Conservation (phyloP, 1,284 basidiomycete species). For the Bjerkandera adusta region DNA sequence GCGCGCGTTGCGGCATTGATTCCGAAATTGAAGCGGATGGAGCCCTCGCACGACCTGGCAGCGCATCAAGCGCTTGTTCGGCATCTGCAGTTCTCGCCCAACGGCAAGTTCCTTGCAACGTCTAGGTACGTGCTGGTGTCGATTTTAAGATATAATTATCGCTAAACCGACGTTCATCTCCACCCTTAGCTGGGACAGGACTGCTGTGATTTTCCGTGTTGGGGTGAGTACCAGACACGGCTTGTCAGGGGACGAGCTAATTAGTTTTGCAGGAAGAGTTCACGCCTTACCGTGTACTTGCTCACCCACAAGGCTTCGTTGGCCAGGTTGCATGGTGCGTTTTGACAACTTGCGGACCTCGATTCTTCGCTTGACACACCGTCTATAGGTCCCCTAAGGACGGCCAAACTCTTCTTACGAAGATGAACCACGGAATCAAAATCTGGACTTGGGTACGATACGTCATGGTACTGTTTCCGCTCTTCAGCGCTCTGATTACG, state of each 20-base stretch:
- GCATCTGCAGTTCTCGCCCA: conserved; percentile 70
- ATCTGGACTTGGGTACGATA: conserved; percentile 67
- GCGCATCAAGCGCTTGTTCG: conserved; percentile 65
- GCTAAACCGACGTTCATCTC: not conserved
- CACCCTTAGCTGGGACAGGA: conserved; percentile 67
- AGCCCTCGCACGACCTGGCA: conserved; percentile 56
- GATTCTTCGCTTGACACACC: not conserved
- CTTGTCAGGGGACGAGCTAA: not conserved
- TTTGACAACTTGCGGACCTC: no score
- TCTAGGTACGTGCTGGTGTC: conserved; percentile 46
- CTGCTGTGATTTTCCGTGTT: conserved; percentile 70
- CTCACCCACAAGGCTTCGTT: conserved; percentile 72
- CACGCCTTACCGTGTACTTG: conserved; percentile 59
- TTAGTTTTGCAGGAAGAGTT: conserved; percentile 50
- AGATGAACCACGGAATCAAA: conserved; percentile 68
- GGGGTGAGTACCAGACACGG: conserved; percentile 41
- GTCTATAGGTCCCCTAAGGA: conserved; percentile 62
- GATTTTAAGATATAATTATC: not conserved
- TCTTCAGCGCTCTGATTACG: not conserved
- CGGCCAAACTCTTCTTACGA: conserved; percentile 57
- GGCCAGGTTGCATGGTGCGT: conserved; percentile 76
- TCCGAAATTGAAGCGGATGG: conserved; percentile 57
- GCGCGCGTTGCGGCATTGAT: conserved; percentile 56
- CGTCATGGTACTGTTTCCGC: not conserved
- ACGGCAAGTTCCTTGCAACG: conserved; percentile 68